A percentile compares a stretch with the other conserved stretches of the same genome.
Evolutionary conservation across 2,329 filamentous ascomycete genomes (phyloP).

Genomic region (Acephala macrosclerotiorum): DNA sequence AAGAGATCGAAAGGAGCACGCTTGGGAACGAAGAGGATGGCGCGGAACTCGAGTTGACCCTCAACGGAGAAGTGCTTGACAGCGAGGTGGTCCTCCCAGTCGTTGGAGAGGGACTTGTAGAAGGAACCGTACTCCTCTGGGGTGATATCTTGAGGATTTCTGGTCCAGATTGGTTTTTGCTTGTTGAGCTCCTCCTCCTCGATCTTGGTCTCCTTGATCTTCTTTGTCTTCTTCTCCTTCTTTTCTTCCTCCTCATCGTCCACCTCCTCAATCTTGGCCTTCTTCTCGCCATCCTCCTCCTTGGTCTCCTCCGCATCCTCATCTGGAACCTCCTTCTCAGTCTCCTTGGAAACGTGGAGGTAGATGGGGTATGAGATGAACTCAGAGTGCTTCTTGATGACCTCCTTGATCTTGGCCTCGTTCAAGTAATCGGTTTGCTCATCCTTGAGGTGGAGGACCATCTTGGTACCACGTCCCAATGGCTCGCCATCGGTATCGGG

Average conservation of each 20-base stretch:
- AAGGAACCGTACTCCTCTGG: slow-evolving; percentile 98
- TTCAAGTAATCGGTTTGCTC: slow-evolving; percentile 99
- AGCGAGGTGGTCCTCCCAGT: slow-evolving; percentile 99
- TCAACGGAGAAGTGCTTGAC: slow-evolving; percentile 99
- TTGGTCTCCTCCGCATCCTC: slow-evolving; percentile 82
- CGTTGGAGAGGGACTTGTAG: slow-evolving; percentile 99
- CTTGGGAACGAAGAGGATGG: slow-evolving; percentile 99
- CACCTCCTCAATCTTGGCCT: slow-evolving; percentile 94
- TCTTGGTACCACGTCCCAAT: slow-evolving; percentile 95
- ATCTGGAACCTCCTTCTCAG: slow-evolving; percentile 97
- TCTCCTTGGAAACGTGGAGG: slow-evolving; percentile 99
- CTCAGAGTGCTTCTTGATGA: slow-evolving; percentile 99
- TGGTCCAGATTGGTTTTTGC: slow-evolving; percentile 99
- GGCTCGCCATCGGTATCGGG: slow-evolving; percentile 90
- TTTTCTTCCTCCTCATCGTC: slow-evolving; percentile 86
- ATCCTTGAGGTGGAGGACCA: slow-evolving; percentile 98
- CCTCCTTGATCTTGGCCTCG: slow-evolving; percentile 99
- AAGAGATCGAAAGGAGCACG: slow-evolving; percentile 99
- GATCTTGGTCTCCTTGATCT: slow-evolving; percentile 97
- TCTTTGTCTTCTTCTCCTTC: slow-evolving; percentile 99
- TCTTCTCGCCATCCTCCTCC: slow-evolving; percentile 86
- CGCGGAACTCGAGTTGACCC: slow-evolving; percentile 99
- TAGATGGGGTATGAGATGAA: slow-evolving; percentile 99
- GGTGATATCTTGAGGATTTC: slow-evolving; percentile 94
- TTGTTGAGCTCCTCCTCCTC: slow-evolving; percentile 99